These are phyloP conservation scores for Suhomyces taliae DNA, from an alignment of 1,139 yeast genomes.

Conservation along the genomic window DNA sequence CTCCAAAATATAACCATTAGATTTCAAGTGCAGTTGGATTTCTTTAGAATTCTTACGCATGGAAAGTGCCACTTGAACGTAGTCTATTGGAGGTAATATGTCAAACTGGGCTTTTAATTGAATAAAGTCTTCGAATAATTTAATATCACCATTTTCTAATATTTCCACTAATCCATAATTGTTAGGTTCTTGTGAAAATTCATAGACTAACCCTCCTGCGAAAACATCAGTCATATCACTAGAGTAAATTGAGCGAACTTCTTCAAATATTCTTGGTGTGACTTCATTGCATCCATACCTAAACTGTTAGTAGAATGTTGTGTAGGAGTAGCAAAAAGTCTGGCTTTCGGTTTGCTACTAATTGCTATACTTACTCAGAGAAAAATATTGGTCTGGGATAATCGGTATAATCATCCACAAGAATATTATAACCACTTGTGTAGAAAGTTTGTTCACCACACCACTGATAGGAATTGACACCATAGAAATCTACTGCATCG, in stretches of 20 bases:
- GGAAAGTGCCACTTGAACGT: constrained; percentile 23
- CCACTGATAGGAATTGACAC: constrained; percentile 96
- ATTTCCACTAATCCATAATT: constrained; percentile 83
- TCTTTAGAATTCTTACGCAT: constrained; percentile 29
- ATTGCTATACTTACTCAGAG: constrained; percentile 61
- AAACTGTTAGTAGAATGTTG: constrained; percentile 10
- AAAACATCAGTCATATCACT: constrained; percentile 75
- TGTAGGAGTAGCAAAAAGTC: background rate
- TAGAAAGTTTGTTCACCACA: constrained; percentile 87
- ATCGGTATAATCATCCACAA: constrained; percentile 68
- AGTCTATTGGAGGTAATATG: constrained; percentile 29
- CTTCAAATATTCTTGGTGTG: constrained; percentile 77
- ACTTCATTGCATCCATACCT: constrained; percentile 82
- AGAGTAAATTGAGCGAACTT: constrained; percentile 70
- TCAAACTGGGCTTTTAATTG: constrained; percentile 50
- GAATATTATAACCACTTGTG: constrained; percentile 75
- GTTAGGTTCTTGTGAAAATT: constrained; percentile 84
- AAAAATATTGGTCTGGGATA: constrained; percentile 80
- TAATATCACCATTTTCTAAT: constrained; percentile 55
- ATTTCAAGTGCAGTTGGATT: constrained; percentile 25
- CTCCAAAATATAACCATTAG: constrained; percentile 27
- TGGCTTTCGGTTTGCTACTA: background rate
- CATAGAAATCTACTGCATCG: constrained; percentile 84
- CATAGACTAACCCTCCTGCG: constrained; percentile 92
- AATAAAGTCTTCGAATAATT: constrained; percentile 54